These are phyloP conservation scores for Symmetrospora coprosmae DNA, from an alignment of 768 basidiomycete species.

Conservation along the genomic window DNA sequence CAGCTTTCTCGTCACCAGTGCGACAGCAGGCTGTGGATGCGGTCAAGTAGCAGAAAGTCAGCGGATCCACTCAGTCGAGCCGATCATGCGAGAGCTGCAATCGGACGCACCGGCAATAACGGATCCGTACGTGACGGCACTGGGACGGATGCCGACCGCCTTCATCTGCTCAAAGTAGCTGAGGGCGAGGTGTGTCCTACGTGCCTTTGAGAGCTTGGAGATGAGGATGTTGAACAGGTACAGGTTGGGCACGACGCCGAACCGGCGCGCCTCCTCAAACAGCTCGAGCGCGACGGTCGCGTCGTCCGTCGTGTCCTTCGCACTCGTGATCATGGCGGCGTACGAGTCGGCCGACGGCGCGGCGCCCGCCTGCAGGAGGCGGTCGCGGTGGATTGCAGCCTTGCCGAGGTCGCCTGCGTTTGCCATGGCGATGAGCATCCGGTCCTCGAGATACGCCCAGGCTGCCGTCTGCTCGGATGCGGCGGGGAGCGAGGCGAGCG, in stretches of 20 bases:
- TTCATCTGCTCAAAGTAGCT: conserved; percentile 83
- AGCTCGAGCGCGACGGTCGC: conserved; percentile 70
- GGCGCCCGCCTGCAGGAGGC: conserved; percentile 61
- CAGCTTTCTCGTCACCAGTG: conserved; percentile 70
- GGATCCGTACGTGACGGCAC: conserved; percentile 86
- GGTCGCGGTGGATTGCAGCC: conserved; percentile 63
- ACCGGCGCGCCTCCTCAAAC: conserved; percentile 59
- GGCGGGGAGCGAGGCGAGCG: background rate
- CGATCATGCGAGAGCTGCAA: background rate
- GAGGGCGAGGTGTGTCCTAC: conserved; percentile 79
- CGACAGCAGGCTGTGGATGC: conserved; percentile 63
- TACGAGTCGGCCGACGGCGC: conserved; percentile 80
- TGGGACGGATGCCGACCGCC: conserved; percentile 46
- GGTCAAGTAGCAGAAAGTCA: background rate
- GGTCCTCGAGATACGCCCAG: conserved; percentile 72
- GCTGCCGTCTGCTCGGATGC: conserved; percentile 41
- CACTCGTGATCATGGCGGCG: conserved; percentile 60
- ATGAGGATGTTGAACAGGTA: conserved; percentile 97
- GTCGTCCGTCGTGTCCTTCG: conserved; percentile 87
- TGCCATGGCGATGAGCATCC: conserved; percentile 74
- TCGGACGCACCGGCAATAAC: conserved; percentile 45
- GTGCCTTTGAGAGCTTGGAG: conserved; percentile 81
- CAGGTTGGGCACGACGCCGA: conserved; percentile 59
- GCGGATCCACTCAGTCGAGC: background rate
- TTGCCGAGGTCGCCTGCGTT: conserved; percentile 64